A percentile compares a stretch with the other conserved stretches of the same genome.
phyloP scores from a whole-genome alignment of 768 basidiomycete genomes.

The Pisolithus orientalis region DNA sequence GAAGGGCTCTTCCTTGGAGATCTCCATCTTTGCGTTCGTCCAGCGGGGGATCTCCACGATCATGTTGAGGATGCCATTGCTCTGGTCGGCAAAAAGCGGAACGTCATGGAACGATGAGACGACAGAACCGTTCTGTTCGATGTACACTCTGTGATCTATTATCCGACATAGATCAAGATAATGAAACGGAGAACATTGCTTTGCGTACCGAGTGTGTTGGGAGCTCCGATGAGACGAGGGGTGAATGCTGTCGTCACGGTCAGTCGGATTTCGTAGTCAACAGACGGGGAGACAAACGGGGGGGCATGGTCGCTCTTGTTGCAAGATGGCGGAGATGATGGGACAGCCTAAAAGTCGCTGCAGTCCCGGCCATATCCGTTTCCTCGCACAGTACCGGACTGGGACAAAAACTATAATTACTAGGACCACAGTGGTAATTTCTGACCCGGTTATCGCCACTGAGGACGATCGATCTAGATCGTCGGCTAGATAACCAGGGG shows the following conservation, averaged over 20 bases:
- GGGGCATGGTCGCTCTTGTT: conserved; percentile 39
- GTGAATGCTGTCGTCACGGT: conserved; percentile 47
- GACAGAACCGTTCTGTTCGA: conserved; percentile 84
- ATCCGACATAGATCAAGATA: conserved; percentile 17
- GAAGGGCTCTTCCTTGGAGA: conserved; percentile 96
- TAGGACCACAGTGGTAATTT: neutral
- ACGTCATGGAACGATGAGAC: conserved; percentile 93
- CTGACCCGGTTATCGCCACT: conserved; percentile 2
- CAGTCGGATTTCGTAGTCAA: neutral
- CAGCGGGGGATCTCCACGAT: conserved; percentile 97
- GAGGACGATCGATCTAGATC: neutral
- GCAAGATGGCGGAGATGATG: conserved; percentile 60
- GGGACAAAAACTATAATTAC: too few relatives aligned
- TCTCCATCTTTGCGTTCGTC: conserved; percentile 99
- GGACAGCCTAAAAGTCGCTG: conserved; percentile 40
- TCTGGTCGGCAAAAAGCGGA: conserved; percentile 95
- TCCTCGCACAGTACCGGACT: neutral
- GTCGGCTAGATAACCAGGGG: neutral
- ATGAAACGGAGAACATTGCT: conserved; percentile 6
- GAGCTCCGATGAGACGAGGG: conserved; percentile 75
- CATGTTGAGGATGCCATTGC: conserved; percentile 97
- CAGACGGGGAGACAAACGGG: conserved; percentile 11
- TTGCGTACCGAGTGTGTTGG: conserved; percentile 85
- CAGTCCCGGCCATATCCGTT: conserved; percentile 24
- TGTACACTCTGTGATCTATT: conserved; percentile 90